Evolutionary conservation across 345 rosid genomes (phyloP).

Genomic region (Mangifera indica): DNA sequence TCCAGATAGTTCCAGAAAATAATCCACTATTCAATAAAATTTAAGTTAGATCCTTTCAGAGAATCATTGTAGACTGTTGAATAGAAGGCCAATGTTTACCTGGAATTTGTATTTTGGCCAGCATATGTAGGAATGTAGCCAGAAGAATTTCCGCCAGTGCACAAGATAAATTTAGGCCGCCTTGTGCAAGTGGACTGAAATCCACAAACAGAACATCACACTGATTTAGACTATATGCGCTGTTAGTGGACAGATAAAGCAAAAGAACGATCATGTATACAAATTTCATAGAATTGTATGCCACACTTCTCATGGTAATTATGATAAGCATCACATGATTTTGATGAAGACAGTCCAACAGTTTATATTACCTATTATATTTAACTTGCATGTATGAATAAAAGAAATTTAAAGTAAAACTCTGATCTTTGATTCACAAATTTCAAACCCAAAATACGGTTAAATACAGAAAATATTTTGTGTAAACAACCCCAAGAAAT

Average conservation of each 20-base stretch:
- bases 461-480: background rate
- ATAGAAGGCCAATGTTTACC: conserved; percentile 38
- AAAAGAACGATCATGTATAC: background rate
- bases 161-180: conserved; percentile 82
- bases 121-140: conserved; percentile 70
- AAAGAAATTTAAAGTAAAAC: background rate
- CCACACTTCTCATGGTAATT: background rate
- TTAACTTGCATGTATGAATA: background rate
- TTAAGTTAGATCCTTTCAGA: conserved; percentile 9
- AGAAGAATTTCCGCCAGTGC: conserved; percentile 78
- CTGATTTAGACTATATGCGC: background rate
- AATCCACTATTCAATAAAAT: conserved; percentile 51
- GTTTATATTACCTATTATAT: too few relatives aligned
- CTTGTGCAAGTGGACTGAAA: conserved; percentile 75
- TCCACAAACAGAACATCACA: conserved; percentile 13
- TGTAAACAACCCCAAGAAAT: background rate
- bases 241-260: conserved; percentile 12
- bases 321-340: background rate
- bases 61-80: background rate
- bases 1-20: conserved; percentile 79
- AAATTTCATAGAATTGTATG: conserved; percentile 1
- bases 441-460: background rate
- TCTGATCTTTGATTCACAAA: background rate
- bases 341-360: too few relatives aligned
- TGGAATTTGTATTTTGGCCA: conserved; percentile 53